Evolutionary conservation across 202 grass and related monocot species (phyloP), one percentile per base, ranked within the genome.

Genomic region (Setaria italica): DNA sequence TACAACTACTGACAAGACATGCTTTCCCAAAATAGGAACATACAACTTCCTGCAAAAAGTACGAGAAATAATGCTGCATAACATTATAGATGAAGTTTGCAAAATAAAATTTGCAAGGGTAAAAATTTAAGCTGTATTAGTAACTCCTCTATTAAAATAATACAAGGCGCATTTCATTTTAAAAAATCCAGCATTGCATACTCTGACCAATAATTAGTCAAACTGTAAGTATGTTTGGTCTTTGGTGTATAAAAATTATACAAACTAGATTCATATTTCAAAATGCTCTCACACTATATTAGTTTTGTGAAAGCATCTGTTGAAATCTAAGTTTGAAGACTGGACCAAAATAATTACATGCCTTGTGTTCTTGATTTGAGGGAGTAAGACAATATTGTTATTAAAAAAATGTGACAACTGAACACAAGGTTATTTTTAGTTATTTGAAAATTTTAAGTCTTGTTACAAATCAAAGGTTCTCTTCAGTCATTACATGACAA

Each of bases 11-110:
- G 60, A 88, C 56, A 47, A 89, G 35, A 78, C 72, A 85, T 80
- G 90, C 82, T 91, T 89, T 94, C 58, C 57, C 41, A 43, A 90
- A 91, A 62, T 63, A 46, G 51, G 79, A 86, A 65, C 66, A 85
- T 69, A 62, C 33, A 11, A 35, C 77, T 91, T 90, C 83, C 93
- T 96, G 84, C 32, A 85, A 80, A 67, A 16, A 70, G 49, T 62
- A 63, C 32, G 81, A 80, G 34, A 29, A 72, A 48, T 53, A 42
- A 17, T 34, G 17, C 19, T 68, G 43, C 58, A 41, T 64, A 34
- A 4, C 62, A 68, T 70, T 62, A 78, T 60, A 45, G 6, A 11
- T 47, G 17, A 74, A 62, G 77, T 19, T 64, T 73, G 17, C n/a
- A 54, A 30, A 70, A 63, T 4, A 75, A 37, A 46, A 67, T 85